Conservation (phyloP, 2,329 filamentous ascomycete species). For the Macrophomina pseudophaseolina region DNA sequence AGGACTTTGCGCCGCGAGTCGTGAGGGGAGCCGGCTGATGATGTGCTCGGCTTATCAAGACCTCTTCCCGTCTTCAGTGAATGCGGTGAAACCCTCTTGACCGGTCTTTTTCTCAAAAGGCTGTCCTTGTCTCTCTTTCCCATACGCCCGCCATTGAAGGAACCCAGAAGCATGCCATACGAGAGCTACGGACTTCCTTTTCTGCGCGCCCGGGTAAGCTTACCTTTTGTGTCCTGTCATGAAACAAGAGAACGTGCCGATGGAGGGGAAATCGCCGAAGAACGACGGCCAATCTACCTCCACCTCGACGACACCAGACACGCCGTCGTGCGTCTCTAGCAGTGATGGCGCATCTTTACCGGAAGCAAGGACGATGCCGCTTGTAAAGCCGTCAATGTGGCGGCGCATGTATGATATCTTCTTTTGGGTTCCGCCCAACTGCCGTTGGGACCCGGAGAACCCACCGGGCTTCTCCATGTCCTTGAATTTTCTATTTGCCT, state of each 20-base stretch:
- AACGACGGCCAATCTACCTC: background rate
- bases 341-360: background rate
- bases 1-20: constrained; percentile 9
- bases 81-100: background rate
- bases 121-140: background rate
- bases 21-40: constrained; percentile 16
- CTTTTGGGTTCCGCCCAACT: constrained; percentile 66
- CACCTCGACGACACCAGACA: background rate
- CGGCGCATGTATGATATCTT: background rate
- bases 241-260: background rate
- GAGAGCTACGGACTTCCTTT: background rate
- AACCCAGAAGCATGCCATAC: background rate
- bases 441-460: constrained; percentile 69
- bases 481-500: constrained; percentile 73
- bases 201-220: background rate
- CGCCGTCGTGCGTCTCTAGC: background rate
- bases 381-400: background rate
- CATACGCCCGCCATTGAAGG: background rate
- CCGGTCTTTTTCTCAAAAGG: background rate
- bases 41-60: constrained; percentile 12
- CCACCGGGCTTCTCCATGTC: constrained; percentile 71
- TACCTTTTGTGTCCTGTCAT: background rate
- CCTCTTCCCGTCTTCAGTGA: background rate
- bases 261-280: background rate
- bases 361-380: background rate